A percentile compares a stretch with the other conserved stretches of the same genome.
These are phyloP conservation scores for Whalleya microplaca DNA, from an alignment of 2,329 filamentous ascomycete genomes.

Conservation along the genomic window DNA sequence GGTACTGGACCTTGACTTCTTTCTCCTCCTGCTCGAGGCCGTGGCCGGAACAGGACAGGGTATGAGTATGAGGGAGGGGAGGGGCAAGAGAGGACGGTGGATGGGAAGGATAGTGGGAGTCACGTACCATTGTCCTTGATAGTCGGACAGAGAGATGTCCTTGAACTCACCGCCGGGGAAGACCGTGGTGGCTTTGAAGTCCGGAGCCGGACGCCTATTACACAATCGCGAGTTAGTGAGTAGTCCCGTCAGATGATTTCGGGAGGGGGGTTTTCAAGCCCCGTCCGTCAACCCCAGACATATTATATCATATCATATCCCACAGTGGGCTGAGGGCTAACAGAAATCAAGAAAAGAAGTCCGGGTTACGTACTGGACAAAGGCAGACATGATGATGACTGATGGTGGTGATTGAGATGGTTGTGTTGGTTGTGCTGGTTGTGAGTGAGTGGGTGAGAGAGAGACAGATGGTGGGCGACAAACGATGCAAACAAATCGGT, in stretches of 20 bases:
- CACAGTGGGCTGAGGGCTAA: no score
- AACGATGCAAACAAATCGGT: no score
- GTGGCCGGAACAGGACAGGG: background rate
- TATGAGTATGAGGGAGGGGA: background rate
- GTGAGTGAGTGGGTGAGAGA: background rate
- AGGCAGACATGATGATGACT: slow-evolving; percentile 45
- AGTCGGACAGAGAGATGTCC: slow-evolving; percentile 50
- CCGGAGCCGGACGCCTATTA: slow-evolving; percentile 48
- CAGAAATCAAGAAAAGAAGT: no score
- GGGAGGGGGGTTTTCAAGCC: no score
- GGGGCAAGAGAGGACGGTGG: background rate
- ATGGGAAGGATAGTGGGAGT: slow-evolving; percentile 9
- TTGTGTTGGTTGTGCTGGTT: background rate
- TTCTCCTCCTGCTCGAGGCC: no score
- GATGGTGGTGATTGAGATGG: background rate
- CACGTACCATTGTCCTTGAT: slow-evolving; percentile 51
- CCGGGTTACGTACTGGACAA: slow-evolving; percentile 42
- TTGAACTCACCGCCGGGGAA: slow-evolving; percentile 53
- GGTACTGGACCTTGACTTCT: no score
- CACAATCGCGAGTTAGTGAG: no score
- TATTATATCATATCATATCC: no score
- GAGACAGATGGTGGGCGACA: no score
- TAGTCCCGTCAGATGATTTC: no score
- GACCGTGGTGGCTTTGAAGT: slow-evolving; percentile 53
- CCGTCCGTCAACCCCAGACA: no score